Percentiles rank a stretch among this genome's conserved stretches.
Conservation (phyloP, 352 stramenopile species). For the Blastocystis sp. region DNA sequence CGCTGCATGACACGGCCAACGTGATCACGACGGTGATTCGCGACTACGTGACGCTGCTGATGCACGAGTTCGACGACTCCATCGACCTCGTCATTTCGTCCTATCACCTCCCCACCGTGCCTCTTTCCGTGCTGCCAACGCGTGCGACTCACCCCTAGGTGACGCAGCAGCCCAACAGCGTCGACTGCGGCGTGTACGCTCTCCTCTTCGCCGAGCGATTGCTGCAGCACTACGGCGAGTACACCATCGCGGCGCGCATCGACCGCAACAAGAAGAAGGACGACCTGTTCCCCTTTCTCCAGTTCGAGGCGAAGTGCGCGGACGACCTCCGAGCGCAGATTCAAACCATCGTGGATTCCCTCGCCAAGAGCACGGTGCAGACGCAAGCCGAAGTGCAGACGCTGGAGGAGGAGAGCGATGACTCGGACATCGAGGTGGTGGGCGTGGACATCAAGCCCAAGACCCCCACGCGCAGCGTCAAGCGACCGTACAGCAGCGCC, state of each 20-base stretch:
- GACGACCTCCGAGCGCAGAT: constrained; percentile 17
- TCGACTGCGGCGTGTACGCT: constrained; percentile 25
- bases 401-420: constrained; percentile 14
- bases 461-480: not conserved
- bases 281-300: constrained; percentile 12
- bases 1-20: not conserved
- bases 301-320: not conserved
- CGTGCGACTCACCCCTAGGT: not conserved
- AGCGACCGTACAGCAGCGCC: not conserved
- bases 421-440: constrained; percentile 36
- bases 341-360: not conserved
- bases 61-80: not conserved
- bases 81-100: not conserved
- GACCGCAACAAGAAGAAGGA: not conserved
- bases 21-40: not conserved
- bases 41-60: not conserved
- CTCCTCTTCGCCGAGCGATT: constrained; percentile 27
- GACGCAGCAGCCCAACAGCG: constrained; percentile 15
- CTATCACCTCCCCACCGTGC: not conserved
- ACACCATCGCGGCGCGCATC: not conserved
- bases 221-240: not conserved
- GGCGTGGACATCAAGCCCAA: not conserved
- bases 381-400: not conserved
- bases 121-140: not conserved
- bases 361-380: not conserved